Percentiles rank a stretch among this genome's conserved stretches.
Evolutionary conservation across 2,329 filamentous ascomycete species (phyloP).

Genomic region (Aspergillus japonicus): DNA sequence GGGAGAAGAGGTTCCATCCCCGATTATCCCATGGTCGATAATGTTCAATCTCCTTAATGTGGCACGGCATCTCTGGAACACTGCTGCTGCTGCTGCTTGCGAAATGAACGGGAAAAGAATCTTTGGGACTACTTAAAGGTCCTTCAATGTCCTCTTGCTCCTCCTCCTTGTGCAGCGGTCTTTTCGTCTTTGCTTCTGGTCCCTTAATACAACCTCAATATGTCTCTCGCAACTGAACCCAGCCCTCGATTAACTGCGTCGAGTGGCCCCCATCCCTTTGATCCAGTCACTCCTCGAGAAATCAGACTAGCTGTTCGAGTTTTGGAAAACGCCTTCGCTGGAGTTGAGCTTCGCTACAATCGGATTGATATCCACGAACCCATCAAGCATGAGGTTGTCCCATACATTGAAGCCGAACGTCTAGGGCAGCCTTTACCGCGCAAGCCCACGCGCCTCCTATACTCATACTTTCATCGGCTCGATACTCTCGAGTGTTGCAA

Average conservation of each 20-base stretch:
- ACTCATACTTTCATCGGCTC: slow-evolving; percentile 50
- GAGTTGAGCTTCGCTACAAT: slow-evolving; percentile 55
- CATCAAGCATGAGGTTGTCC: slow-evolving; percentile 57
- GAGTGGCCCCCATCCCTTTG: slow-evolving; percentile 36
- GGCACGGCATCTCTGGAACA: neutral
- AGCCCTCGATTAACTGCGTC: slow-evolving; percentile 16
- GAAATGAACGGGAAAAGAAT: neutral
- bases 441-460: slow-evolving; percentile 54
- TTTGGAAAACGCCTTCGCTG: slow-evolving; percentile 37
- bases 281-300: slow-evolving; percentile 39
- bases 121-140: neutral
- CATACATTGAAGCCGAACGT: slow-evolving; percentile 64
- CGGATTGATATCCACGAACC: slow-evolving; percentile 66
- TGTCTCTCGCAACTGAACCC: slow-evolving; percentile 15
- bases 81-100: neutral
- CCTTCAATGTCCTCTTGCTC: neutral
- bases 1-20: too few relatives aligned
- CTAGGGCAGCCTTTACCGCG: slow-evolving; percentile 48
- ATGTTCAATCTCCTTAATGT: neutral
- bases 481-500: slow-evolving; percentile 44
- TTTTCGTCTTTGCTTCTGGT: neutral
- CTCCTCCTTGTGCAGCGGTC: neutral
- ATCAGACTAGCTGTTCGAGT: slow-evolving; percentile 38
- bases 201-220: neutral
- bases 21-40: neutral